Evolutionary conservation across 164 flowering plant genomes (phyloP).

Genomic region (Aristolochia fimbriata): DNA sequence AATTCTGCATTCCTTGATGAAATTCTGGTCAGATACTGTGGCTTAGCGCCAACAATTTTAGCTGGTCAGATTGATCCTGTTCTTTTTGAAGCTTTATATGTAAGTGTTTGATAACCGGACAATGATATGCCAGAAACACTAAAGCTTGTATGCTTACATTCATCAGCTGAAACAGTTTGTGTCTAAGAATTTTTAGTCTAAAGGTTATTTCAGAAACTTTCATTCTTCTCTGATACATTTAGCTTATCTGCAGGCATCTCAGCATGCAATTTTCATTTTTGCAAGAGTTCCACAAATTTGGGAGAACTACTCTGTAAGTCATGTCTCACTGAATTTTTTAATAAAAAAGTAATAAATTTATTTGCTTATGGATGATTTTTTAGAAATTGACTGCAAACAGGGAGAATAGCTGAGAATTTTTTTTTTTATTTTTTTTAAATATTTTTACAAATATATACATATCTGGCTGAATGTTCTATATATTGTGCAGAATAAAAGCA

Average conservation of each 20-base stretch:
- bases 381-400: too few species aligned
- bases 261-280: constrained; percentile 86
- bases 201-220: constrained; percentile 1
- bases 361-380: too few species aligned
- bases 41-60: constrained; percentile 73
- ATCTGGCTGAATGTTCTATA: neutral
- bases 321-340: too few species aligned
- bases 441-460: neutral
- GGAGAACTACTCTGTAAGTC: constrained; percentile 68
- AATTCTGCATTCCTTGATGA: constrained; percentile 20
- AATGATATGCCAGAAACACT: neutral
- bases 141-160: neutral
- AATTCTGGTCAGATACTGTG: constrained; percentile 57
- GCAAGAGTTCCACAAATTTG: constrained; percentile 92
- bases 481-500: constrained; percentile 70
- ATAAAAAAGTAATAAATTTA: too few species aligned
- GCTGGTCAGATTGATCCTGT: constrained; percentile 82
- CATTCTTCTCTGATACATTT: constrained; percentile 6
- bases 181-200: neutral
- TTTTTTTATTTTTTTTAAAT: neutral
- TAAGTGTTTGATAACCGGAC: constrained; percentile 27
- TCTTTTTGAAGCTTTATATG: constrained; percentile 90
- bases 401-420: too few species aligned
- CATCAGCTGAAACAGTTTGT: neutral
- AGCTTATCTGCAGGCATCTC: constrained; percentile 63